phyloP scores from a whole-genome alignment of 2,329 filamentous ascomycete species.

The Pseudocercospora crystallina region DNA sequence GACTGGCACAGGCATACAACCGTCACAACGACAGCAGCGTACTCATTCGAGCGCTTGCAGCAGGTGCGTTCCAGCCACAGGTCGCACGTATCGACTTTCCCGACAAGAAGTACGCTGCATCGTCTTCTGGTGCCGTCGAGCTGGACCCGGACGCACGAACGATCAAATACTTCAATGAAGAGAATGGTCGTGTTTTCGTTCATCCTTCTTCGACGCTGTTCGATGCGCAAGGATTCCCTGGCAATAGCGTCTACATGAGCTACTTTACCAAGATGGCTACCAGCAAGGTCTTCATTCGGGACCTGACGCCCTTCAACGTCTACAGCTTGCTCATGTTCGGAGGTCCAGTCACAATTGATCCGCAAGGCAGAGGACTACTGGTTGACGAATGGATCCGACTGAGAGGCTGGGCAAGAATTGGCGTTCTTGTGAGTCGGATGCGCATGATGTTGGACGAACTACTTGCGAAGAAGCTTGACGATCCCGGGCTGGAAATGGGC shows the following conservation, averaged over 20 bases:
- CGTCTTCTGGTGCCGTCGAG: conserved; percentile 84
- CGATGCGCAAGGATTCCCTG: conserved; percentile 74
- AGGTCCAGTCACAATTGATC: conserved; percentile 81
- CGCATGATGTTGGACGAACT: conserved; percentile 84
- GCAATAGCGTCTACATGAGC: conserved; percentile 73
- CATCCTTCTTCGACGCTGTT: conserved; percentile 89
- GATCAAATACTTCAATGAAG: conserved; percentile 87
- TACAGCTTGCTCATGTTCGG: conserved; percentile 87
- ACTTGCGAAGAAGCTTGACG: conserved; percentile 76
- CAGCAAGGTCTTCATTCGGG: conserved; percentile 85
- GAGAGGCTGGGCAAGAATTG: conserved; percentile 90
- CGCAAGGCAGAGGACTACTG: conserved; percentile 77
- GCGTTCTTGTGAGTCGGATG: conserved; percentile 80
- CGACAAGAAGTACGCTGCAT: conserved; percentile 90
- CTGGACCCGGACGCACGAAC: conserved; percentile 87
- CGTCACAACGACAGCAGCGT: conserved; percentile 50
- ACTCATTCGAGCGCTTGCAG: conserved; percentile 50
- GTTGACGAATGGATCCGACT: conserved; percentile 89
- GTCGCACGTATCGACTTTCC: conserved; percentile 90
- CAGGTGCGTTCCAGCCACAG: conserved; percentile 66
- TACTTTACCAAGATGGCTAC: conserved; percentile 94
- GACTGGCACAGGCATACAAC: conserved; percentile 40
- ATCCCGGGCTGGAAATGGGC: conserved; percentile 53
- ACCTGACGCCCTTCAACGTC: conserved; percentile 89
- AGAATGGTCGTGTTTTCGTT: conserved; percentile 84